Evolutionary conservation across 345 rosid genomes (phyloP), one percentile per base, ranked within the genome.

Genomic region (Citrus trifoliata): DNA sequence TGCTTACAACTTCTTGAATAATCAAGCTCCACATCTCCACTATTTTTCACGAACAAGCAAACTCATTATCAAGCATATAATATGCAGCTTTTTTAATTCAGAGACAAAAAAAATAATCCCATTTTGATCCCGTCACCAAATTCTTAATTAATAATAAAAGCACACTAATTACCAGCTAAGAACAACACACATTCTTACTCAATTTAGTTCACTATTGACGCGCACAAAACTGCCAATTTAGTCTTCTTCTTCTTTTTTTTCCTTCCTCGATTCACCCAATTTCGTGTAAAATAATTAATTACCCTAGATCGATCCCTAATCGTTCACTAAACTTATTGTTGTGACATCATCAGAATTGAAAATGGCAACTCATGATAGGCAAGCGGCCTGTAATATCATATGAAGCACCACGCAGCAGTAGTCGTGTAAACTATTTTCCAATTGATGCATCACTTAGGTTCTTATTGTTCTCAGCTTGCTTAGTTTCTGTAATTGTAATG

Each of bases 401-500:
- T 1, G 75, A 67, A 46, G 78, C 80, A 14, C 40, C 80, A 33
- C 73, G 75, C 58, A 85, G 1, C 46, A 78, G 1, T 66, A 80
- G 10, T 10, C 53, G 58, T 5, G 65, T 70, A 4, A 81, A 76
- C 33, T 87, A 74, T 74, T 78, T 80, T 27, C n/a, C 78, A 12
- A 75, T 81, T 56, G 89, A 89, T 74, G 80, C 84, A 55, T 78
- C 70, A 24, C 87, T 87, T n/a, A 84, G 98, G 92, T 80, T 78
- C 42, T 60, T 91, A 32, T 30, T 93, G 76, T 90, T 95, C 73
- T 90, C 91, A 1, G 82, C 91, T 1, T 65, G 89, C 0, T 3
- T 95, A 46, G 75, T 77, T 46, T 83, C 93, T 27, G 76, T 95
- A 19, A 76, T 90, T 71, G 85, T 93, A 30, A 85, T 89, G 84